Evolutionary conservation across 495 filamentous ascomycete species (phyloP).

Genomic region (Aspergillus funiculosus): DNA sequence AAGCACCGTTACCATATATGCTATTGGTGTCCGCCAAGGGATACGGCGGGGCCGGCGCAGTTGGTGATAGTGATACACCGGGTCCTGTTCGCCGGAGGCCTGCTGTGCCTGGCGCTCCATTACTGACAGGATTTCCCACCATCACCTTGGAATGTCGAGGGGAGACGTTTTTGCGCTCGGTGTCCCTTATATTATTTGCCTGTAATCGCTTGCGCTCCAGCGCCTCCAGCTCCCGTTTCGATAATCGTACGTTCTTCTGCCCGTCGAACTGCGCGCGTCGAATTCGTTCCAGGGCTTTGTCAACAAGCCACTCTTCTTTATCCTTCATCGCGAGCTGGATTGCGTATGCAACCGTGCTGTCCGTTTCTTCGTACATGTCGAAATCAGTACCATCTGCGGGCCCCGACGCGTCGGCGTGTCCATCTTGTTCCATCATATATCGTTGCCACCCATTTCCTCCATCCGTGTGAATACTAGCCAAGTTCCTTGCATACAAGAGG

Average conservation of each 20-base stretch:
- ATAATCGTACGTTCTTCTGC: slow-evolving; percentile 68
- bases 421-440: slow-evolving; percentile 44
- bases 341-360: slow-evolving; percentile 45
- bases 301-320: slow-evolving; percentile 66
- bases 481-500: slow-evolving; percentile 22
- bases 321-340: slow-evolving; percentile 52
- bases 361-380: slow-evolving; percentile 50
- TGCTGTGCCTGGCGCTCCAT: slow-evolving; percentile 13
- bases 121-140: slow-evolving; percentile 13
- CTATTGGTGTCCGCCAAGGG: slow-evolving; percentile 21
- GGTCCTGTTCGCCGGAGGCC: slow-evolving; percentile 24
- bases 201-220: slow-evolving; percentile 62
- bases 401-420: slow-evolving; percentile 40
- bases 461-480: slow-evolving; percentile 18
- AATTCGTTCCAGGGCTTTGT: slow-evolving; percentile 70
- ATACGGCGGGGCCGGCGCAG: slow-evolving; percentile 21
- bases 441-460: slow-evolving; percentile 35
- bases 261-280: slow-evolving; percentile 66
- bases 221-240: slow-evolving; percentile 67
- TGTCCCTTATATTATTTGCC: slow-evolving; percentile 31
- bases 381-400: slow-evolving; percentile 51
- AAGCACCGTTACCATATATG: slow-evolving; percentile 21
- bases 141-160: no score
- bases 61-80: slow-evolving; percentile 22
- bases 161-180: slow-evolving; percentile 20